A percentile compares a stretch with the other conserved stretches of the same genome.
Conservation (phyloP, 805 yeast species). For the Saccharomycopsis olivae region DNA sequence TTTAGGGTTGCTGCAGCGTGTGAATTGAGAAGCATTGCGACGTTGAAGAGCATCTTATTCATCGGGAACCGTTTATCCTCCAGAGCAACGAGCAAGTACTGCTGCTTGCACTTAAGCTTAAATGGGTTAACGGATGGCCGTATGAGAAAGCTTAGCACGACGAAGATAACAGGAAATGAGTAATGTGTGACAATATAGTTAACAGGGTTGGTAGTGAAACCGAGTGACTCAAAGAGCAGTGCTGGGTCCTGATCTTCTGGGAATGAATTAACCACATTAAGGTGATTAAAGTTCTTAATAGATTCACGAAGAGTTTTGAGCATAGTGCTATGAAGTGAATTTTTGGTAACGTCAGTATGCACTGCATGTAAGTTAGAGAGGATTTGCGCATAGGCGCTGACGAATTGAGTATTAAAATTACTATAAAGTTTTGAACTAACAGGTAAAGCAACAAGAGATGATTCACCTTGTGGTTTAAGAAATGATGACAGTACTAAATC, state of each 20-base stretch:
- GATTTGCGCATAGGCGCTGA: background rate
- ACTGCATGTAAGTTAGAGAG: background rate
- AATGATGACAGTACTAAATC: background rate
- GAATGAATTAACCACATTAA: background rate
- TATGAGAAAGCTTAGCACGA: background rate
- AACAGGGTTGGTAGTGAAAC: conserved; percentile 7
- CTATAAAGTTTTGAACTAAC: background rate
- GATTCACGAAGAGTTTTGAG: background rate
- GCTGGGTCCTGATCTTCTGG: background rate
- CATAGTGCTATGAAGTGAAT: background rate
- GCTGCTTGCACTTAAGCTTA: conserved; percentile 1
- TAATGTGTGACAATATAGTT: background rate
- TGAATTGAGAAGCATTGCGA: background rate
- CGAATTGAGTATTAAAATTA: background rate
- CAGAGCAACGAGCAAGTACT: background rate
- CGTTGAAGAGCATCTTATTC: conserved; percentile 2
- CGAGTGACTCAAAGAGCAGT: conserved; percentile 4
- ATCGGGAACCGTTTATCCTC: conserved; percentile 7
- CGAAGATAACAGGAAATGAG: background rate
- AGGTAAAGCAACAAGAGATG: background rate
- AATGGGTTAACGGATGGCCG: background rate
- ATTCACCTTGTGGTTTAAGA: background rate
- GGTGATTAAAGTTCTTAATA: conserved; percentile 3
- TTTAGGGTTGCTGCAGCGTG: background rate
- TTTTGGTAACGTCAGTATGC: background rate